A percentile compares a stretch with the other conserved stretches of the same genome.
These are phyloP conservation scores for Actinomortierella wolfii DNA, from an alignment of 371 early-diverging fungal species.

Conservation along the genomic window DNA sequence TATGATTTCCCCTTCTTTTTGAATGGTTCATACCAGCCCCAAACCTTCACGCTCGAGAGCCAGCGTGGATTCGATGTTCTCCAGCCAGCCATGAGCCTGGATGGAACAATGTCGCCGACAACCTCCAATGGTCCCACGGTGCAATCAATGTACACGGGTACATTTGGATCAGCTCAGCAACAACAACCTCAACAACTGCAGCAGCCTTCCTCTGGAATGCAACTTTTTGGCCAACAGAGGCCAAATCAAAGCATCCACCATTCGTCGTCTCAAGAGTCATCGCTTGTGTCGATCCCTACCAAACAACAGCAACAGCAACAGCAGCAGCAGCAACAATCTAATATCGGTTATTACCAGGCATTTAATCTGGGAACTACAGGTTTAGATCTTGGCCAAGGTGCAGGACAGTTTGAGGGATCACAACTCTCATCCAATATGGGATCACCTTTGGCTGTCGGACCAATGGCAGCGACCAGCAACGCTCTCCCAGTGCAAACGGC, in stretches of 20 bases:
- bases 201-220: no score
- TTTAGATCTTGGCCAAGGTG: conserved; percentile 14
- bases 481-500: conserved; percentile 11
- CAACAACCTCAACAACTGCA: conserved; percentile 2
- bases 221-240: no score
- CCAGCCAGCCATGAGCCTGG: conserved; percentile 2
- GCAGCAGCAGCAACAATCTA: conserved; percentile 10
- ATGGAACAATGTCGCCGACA: conserved; percentile 2
- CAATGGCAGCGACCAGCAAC: conserved; percentile 10
- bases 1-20: conserved; percentile 12
- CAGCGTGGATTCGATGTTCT: conserved; percentile 19
- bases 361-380: conserved; percentile 10
- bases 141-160: neutral
- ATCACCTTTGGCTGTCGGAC: conserved; percentile 16
- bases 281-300: no score
- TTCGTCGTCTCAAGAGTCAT: no score
- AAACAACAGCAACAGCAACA: conserved; percentile 8
- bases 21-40: conserved; percentile 3
- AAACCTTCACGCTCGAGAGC: conserved; percentile 12
- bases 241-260: no score
- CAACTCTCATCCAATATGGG: conserved; percentile 9
- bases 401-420: neutral
- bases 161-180: conserved; percentile 4
- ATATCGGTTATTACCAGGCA: conserved; percentile 3
- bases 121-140: neutral